These are phyloP conservation scores for Saitozyma sp. DNA, from an alignment of 768 basidiomycete species.

Conservation along the genomic window DNA sequence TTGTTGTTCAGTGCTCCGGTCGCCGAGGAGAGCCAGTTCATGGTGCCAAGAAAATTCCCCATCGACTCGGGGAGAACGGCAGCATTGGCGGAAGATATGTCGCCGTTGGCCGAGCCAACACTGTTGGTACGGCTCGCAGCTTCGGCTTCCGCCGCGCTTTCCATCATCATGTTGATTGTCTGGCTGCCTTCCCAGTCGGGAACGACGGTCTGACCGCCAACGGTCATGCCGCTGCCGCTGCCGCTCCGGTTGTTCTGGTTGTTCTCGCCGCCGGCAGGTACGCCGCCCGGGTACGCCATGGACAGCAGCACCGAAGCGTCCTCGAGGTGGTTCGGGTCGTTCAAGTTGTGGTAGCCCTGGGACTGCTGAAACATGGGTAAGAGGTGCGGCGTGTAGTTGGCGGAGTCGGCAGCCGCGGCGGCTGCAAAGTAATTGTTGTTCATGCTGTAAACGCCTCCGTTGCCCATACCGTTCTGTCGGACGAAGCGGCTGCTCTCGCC, in stretches of 20 bases:
- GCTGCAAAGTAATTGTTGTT: conserved; percentile 21
- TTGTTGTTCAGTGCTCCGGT: conserved; percentile 19
- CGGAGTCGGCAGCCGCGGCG: conserved; percentile 12
- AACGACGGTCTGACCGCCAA: conserved; percentile 19
- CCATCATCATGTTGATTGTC: conserved; percentile 43
- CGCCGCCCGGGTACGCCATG: conserved; percentile 47
- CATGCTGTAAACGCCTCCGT: conserved; percentile 26
- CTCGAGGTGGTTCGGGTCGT: conserved; percentile 44
- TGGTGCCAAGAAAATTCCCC: conserved; percentile 41
- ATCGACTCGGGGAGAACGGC: conserved; percentile 16
- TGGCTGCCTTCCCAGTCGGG: conserved; percentile 30
- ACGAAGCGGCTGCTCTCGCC: conserved; percentile 18
- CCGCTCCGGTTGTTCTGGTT: conserved; percentile 6
- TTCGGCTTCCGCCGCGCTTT: conserved; percentile 19
- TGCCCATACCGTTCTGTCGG: conserved; percentile 27
- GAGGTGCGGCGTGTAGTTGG: conserved; percentile 43
- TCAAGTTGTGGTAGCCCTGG: conserved; percentile 14
- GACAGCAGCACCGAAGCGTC: conserved; percentile 49
- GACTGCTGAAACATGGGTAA: conserved; percentile 41
- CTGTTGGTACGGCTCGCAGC: neutral
- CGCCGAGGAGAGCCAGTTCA: conserved; percentile 36
- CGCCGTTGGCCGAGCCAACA: neutral
- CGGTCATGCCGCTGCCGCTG: neutral
- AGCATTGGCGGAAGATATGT: neutral
- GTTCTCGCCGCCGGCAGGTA: conserved; percentile 10